Evolutionary conservation across 495 filamentous ascomycete genomes (phyloP), one percentile per base, ranked within the genome.

Genomic region (Aspergillus steynii): DNA sequence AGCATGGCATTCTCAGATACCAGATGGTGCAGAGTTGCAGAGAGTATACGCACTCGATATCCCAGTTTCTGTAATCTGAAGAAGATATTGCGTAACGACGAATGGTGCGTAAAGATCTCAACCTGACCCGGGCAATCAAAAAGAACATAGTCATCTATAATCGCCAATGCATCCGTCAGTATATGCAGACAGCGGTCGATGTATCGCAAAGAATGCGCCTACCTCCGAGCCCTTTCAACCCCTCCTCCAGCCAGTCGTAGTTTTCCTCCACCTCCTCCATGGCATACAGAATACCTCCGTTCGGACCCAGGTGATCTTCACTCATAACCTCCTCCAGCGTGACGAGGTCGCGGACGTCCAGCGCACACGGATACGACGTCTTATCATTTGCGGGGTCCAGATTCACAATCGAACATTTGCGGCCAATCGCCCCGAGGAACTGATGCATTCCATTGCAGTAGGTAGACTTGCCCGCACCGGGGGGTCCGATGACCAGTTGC

Each of bases 391-490:
- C 95, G 37, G 95, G 95, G 77, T 99, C 95, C 62, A 99, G 88
- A 75, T 99, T 99, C 59, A 97, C 90, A 47, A 96, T 84, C 12
- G 92, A 95, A 79, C 91, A 96, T 77, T 95, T 93, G 46, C 95
- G 89, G 47, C 91, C 91, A 69, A 99, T 96, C 53, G 95, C 93
- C 58, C 86, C 85, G 80, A 97, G 88, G 82, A 97, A 98, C 78
- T 99, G 95, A 66, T 96, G 91, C 91, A 99, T 96, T 65, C 95
- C 95, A 85, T 97, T 90, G 82, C 93, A 97, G 74, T 96, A 97
- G 5, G 95, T 99, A 50, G 93, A 96, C 77, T 99, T 99, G 20
- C 95, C 95, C 28, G 93, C 85, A 62, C 95, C 95, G 7, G 95
- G 94, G 29, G 94, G 92, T 12, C 95, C 95, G 59, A 97, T 88